Evolutionary conservation across 1,284 basidiomycete genomes (phyloP).

Genomic region (Moesziomyces globuligerus): DNA sequence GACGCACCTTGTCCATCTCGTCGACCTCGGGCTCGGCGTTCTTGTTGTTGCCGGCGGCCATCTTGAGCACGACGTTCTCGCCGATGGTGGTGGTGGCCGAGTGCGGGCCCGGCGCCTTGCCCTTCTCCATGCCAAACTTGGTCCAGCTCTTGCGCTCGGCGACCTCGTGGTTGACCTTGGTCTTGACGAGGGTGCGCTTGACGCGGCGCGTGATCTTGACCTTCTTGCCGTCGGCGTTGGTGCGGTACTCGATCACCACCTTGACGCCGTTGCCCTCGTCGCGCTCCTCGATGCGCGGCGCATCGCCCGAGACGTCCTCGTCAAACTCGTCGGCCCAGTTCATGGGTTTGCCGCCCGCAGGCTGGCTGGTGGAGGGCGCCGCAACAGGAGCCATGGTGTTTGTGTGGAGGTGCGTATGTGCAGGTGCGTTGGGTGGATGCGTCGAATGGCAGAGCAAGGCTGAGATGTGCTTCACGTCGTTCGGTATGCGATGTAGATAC

Average conservation of each 20-base stretch:
- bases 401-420: not conserved
- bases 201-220: slow-evolving; percentile 89
- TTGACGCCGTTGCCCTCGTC: slow-evolving; percentile 89
- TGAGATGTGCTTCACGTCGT: no score
- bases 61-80: slow-evolving; percentile 86
- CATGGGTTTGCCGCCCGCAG: slow-evolving; percentile 50
- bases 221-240: slow-evolving; percentile 93
- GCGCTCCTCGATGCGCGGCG: slow-evolving; percentile 71
- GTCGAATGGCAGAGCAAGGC: no score
- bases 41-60: slow-evolving; percentile 75
- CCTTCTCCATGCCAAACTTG: slow-evolving; percentile 93
- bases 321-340: slow-evolving; percentile 67
- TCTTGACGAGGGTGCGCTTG: slow-evolving; percentile 86
- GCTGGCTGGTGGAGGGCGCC: slow-evolving; percentile 41
- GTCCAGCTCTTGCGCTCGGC: slow-evolving; percentile 92
- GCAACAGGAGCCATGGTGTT: slow-evolving; percentile 43
- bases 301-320: slow-evolving; percentile 47
- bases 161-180: slow-evolving; percentile 90
- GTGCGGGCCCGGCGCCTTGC: slow-evolving; percentile 88
- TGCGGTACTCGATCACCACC: slow-evolving; percentile 82
- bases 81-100: slow-evolving; percentile 87
- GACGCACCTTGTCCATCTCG: slow-evolving; percentile 78
- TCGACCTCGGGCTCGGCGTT: slow-evolving; percentile 76
- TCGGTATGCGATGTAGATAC: no score
- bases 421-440: not conserved